These are phyloP conservation scores for Apophysomyces sp. DNA, from an alignment of 371 early-diverging fungal species.

Conservation along the genomic window DNA sequence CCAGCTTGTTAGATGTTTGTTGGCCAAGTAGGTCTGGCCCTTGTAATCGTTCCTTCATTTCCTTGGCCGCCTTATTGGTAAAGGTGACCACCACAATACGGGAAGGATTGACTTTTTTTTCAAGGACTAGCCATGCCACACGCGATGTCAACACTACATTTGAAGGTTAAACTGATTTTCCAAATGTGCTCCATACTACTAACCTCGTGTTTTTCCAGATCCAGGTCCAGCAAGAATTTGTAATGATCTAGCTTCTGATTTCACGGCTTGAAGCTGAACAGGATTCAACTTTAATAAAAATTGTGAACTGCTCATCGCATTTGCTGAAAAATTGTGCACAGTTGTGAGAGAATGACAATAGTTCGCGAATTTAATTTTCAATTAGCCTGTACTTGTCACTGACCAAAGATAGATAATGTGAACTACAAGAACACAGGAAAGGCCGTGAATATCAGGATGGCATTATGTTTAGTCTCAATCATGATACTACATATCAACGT, in stretches of 20 bases:
- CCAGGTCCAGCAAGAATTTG: constrained; percentile 65
- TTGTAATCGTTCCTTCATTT: constrained; percentile 50
- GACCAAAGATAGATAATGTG: no score
- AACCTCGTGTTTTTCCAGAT: constrained; percentile 65
- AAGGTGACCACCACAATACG: constrained; percentile 61
- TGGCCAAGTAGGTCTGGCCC: constrained; percentile 20
- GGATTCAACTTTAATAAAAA: constrained; percentile 18
- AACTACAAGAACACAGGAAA: no score
- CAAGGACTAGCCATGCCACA: constrained; percentile 40
- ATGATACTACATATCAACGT: no score
- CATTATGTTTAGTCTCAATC: no score
- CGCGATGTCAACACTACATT: constrained; percentile 42
- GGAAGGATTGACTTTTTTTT: constrained; percentile 31
- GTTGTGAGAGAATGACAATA: not conserved
- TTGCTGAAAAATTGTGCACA: not conserved
- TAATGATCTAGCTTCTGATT: constrained; percentile 26
- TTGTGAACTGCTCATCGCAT: not conserved
- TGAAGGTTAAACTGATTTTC: constrained; percentile 19
- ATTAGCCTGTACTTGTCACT: not conserved
- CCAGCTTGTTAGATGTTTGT: constrained; percentile 20
- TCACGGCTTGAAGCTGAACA: constrained; percentile 26
- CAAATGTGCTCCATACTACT: not conserved
- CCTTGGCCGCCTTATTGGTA: constrained; percentile 67
- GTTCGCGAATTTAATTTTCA: not conserved
- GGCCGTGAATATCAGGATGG: no score